Conservation (phyloP, 2,329 filamentous ascomycete species). For the Hypoxylon sp. region DNA sequence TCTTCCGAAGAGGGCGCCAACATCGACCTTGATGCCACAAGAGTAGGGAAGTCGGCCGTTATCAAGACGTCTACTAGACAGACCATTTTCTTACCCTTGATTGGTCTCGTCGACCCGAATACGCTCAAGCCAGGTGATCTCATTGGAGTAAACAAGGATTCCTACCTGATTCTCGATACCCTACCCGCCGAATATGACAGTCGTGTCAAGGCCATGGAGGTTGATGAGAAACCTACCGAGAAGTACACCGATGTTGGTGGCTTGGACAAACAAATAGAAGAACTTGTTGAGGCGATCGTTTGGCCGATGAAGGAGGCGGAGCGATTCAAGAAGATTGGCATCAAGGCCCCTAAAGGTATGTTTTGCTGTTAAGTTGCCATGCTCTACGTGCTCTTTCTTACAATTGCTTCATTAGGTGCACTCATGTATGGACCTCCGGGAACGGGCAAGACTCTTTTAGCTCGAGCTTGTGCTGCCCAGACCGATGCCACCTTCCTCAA, state of each 20-base stretch:
- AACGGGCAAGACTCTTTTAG: conserved; percentile 91
- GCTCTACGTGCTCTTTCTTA: conserved; percentile 28
- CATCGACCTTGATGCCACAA: conserved; percentile 96
- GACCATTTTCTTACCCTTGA: conserved; percentile 97
- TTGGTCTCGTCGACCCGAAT: conserved; percentile 95
- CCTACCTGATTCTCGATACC: conserved; percentile 96
- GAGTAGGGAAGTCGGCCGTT: conserved; percentile 97
- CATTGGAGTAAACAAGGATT: conserved; percentile 99
- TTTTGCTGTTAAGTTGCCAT: conserved; percentile 28
- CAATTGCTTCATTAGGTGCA: conserved; percentile 73
- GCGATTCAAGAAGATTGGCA: conserved; percentile 99
- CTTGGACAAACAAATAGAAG: conserved; percentile 98
- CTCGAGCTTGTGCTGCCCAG: conserved; percentile 95
- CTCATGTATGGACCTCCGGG: conserved; percentile 97
- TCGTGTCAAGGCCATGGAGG: conserved; percentile 99
- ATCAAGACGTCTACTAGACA: conserved; percentile 99
- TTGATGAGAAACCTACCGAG: conserved; percentile 99
- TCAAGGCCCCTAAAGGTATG: conserved; percentile 98
- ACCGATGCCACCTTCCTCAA: conserved; percentile 99
- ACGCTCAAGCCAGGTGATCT: conserved; percentile 95
- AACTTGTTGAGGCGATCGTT: conserved; percentile 97
- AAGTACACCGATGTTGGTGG: conserved; percentile 99
- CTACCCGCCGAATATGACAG: conserved; percentile 98
- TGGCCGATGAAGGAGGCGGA: conserved; percentile 99
- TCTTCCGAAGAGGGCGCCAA: conserved; percentile 98